These are phyloP conservation scores for Mortierella sp. DNA, from an alignment of 371 early-diverging fungal species.

Conservation along the genomic window DNA sequence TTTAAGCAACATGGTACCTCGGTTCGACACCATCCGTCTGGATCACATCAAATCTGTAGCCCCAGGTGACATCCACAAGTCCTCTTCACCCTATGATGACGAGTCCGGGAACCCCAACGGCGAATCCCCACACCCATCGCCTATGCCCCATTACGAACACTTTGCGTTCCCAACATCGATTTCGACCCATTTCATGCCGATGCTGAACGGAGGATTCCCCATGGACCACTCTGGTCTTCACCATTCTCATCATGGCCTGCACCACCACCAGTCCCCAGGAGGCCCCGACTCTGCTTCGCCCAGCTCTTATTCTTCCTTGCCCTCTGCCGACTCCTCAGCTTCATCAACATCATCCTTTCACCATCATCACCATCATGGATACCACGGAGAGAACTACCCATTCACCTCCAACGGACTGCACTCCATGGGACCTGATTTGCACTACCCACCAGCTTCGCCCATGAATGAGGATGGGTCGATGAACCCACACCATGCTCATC, in stretches of 20 bases:
- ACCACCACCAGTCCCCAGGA: constrained; percentile 14
- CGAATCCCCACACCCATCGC: constrained; percentile 49
- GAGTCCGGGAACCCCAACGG: constrained; percentile 32
- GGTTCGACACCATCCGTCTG: constrained; percentile 40
- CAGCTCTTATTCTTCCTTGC: constrained; percentile 28
- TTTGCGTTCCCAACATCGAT: constrained; percentile 49
- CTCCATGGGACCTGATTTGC: constrained; percentile 16
- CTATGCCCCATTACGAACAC: constrained; percentile 48
- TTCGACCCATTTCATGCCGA: constrained; percentile 55
- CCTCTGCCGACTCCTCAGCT: constrained; percentile 31
- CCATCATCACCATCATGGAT: constrained; percentile 17
- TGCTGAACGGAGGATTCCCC: constrained; percentile 31
- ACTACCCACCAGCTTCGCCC: constrained; percentile 28
- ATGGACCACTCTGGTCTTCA: constrained; percentile 31
- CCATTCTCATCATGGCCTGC: constrained; percentile 13
- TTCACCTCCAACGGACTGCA: constrained; percentile 19
- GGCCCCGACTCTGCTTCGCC: constrained; percentile 20
- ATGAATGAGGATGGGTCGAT: constrained; percentile 39
- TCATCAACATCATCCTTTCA: constrained; percentile 29
- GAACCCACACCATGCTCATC: constrained; percentile 11
- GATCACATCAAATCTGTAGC: constrained; percentile 49
- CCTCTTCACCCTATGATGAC: constrained; percentile 16
- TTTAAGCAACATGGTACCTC: constrained; percentile 39
- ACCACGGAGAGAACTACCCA: constrained; percentile 18
- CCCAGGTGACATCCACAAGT: constrained; percentile 46